Base-by-base conservation (phyloP, 495 filamentous ascomycete genomes). In the Podospora pseudoanserina region DNA sequence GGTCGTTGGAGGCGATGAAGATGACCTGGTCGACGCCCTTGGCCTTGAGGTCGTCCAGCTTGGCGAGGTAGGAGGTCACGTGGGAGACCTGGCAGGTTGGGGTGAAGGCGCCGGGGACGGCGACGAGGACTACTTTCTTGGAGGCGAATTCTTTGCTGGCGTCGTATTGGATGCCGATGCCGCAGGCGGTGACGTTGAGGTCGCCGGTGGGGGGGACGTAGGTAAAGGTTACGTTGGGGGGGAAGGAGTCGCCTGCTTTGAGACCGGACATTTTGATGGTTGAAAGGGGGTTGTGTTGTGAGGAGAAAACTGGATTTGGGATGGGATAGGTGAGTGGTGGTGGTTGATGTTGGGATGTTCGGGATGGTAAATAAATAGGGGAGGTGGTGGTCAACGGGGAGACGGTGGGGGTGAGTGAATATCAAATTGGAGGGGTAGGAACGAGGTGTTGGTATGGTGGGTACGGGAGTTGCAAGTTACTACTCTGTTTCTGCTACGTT, bases 21-120 rank as follows among this genome's bases (percentile, higher is more conserved):
- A 91, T 85, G 68, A 97, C 87, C 65, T 91, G 76, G 79, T 97
- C 92, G 70, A 97, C 92, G 71, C 92, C 93, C 86, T 94, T 95
- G 69, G 79, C 82, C 81, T 88, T 89, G 78, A 97, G 83, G 78
- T 90, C 81, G 54, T 84, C 76, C 61, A 91, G 80, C 72, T 93
- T 89, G 80, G 85, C 79, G 70, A 95, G 87, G 87, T 94, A 97
- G 68, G 91, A 90, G 56, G 92, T 91, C 71, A 98, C 85, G 83
- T 98, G 94, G 74, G 85, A 84, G 74, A 88, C 90, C 67, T 92
- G 91, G 87, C 94, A 98, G 73, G 91, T 90, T 54, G 94, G 94
- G 55, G 94, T 98, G 89, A 98, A 98, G 65, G 94, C 94, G 72
- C 93, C 94, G 67, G 94, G 94, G 65, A 97, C 90, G 72, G 92